Evolutionary conservation across 192 early-diverging fungal genomes (phyloP).

Genomic region (Rhizoclosmatium globosum): DNA sequence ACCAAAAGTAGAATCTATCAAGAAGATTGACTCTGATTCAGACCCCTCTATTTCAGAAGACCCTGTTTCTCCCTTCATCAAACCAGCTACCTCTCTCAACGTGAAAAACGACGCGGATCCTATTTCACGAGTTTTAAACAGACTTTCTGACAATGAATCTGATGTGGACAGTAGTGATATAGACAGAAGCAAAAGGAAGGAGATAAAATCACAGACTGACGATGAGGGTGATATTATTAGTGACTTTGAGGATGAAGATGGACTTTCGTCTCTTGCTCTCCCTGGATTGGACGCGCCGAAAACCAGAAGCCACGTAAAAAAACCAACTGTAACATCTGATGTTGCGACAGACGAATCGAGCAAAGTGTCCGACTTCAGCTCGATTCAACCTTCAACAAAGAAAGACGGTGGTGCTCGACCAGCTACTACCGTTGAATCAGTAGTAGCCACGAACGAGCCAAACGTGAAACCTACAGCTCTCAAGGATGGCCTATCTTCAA

Average conservation of each 20-base stretch:
- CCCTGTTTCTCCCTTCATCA: neutral
- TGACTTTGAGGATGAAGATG: constrained; percentile 28
- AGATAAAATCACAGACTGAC: neutral
- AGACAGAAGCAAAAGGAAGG: neutral
- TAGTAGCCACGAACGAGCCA: neutral
- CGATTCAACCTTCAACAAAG: neutral
- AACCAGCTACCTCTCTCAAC: neutral
- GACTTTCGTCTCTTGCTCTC: neutral
- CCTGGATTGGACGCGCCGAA: neutral
- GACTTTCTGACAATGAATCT: constrained; percentile 18
- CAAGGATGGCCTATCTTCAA: neutral
- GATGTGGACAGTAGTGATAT: neutral
- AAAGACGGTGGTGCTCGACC: neutral
- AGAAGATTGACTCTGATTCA: neutral
- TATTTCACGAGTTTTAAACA: constrained; percentile 18
- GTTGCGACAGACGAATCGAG: neutral
- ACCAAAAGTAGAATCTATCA: constrained; percentile 16
- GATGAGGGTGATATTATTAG: neutral
- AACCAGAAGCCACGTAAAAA: neutral
- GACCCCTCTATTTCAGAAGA: neutral
- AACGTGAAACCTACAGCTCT: neutral
- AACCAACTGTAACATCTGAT: neutral
- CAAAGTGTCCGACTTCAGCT: neutral
- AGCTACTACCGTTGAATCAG: no score
- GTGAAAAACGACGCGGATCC: constrained; percentile 16